Base-by-base conservation (phyloP, 2,329 filamentous ascomycete species). In the Emmonsiellopsis sp. region DNA sequence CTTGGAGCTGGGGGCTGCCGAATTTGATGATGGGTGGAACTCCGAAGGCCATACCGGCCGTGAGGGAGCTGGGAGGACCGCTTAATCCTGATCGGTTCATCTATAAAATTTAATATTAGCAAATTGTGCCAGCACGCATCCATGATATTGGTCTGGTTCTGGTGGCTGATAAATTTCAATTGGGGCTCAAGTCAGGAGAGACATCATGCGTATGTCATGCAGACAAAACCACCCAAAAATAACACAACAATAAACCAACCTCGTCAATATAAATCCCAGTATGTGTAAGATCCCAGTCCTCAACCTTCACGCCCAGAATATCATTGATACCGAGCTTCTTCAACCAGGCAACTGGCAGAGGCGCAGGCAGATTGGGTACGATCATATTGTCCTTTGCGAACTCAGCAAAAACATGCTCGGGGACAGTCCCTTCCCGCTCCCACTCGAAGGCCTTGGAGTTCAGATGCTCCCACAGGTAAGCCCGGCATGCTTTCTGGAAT, bases 201-300 rank as follows among this genome's bases (percentile, higher is more conserved):
- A 13, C 11, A 13, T 46, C n/a, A 13, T 13, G 6, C 14, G 14
- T n/a, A 27, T 33, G 11, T 27, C 21, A 27, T 27, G 21, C 21
- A 27, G 1, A 40, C 37, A 3, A 11, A 11, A 11, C 37, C 37
- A 40, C 37, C 10, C 11, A 40, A 36, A 50, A 42, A 13, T 32
- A 11, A 14, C 27, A 5, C n/a, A 7, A 31, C 21, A 42, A 11
- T 42, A 11, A 42, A 48, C 61, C 44, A 60, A 79, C 76, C 70
- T 88, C 86, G 61, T 89, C 85, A 3, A 72, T 70, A 62, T 84
- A 89, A 49, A 90, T 88, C 52, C 83, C 74, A 0, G 77, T 81
- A 63, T 90, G 85, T 8, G 87, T 72, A 58, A 84, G 83, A 62
- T 88, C 85, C 71, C 84, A 90, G 31, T 90, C 84, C 63, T 89